Conservation (phyloP, 129 eudicot species). For the Cynara cardunculus region DNA sequence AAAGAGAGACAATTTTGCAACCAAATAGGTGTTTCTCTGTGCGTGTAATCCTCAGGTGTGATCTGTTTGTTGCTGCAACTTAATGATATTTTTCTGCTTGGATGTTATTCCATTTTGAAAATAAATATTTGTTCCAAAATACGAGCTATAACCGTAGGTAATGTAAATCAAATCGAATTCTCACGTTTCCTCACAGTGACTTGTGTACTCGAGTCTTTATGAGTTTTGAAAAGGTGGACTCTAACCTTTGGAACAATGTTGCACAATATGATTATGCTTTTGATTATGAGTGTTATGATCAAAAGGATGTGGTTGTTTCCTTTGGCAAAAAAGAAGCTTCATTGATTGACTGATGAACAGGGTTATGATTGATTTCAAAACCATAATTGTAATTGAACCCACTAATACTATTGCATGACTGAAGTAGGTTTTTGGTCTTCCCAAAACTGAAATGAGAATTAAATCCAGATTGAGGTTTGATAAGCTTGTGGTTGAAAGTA, state of each 20-base stretch:
- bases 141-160: background rate
- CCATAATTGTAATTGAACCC: background rate
- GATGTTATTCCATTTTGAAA: background rate
- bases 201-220: too few species aligned
- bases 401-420: background rate
- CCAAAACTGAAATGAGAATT: too few species aligned
- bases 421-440: too few species aligned
- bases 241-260: too few species aligned
- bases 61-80: background rate
- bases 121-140: background rate
- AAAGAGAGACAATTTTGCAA: too few species aligned
- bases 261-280: background rate
- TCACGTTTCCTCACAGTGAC: too few species aligned
- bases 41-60: background rate
- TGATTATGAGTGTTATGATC: background rate
- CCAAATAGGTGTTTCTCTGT: background rate
- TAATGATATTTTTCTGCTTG: background rate
- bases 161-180: too few species aligned
- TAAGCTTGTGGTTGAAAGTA: too few species aligned
- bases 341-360: background rate
- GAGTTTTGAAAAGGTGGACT: too few species aligned
- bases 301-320: background rate
- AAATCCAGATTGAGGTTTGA: too few species aligned
- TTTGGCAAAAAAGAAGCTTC: background rate
- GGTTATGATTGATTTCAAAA: background rate